A percentile compares a stretch with the other conserved stretches of the same genome.
Evolutionary conservation across 2,329 filamentous ascomycete species (phyloP).

Genomic region (Monosporascus sp.): DNA sequence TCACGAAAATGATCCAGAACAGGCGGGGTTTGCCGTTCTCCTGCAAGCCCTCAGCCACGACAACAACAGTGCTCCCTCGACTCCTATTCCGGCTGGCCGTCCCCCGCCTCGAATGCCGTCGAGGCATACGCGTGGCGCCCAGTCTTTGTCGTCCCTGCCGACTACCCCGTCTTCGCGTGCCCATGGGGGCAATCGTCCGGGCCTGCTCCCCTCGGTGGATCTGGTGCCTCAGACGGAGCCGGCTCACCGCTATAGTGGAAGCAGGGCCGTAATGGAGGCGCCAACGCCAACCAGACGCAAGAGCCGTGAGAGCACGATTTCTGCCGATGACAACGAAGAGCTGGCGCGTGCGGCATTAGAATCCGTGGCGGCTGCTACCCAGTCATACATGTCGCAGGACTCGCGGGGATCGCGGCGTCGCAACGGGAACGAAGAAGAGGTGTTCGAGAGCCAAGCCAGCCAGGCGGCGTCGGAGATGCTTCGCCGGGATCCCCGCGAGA

Average conservation of each 20-base stretch:
- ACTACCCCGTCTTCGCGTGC: slow-evolving; percentile 62
- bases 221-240: slow-evolving; percentile 57
- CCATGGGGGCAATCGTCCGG: slow-evolving; percentile 37
- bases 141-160: slow-evolving; percentile 80
- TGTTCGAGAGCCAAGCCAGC: slow-evolving; percentile 71
- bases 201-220: slow-evolving; percentile 57
- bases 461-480: slow-evolving; percentile 72
- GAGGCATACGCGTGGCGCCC: slow-evolving; percentile 68
- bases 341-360: slow-evolving; percentile 49
- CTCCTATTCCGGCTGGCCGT: slow-evolving; percentile 48
- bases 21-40: slow-evolving; percentile 69
- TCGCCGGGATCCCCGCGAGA: slow-evolving; percentile 51
- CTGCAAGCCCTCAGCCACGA: slow-evolving; percentile 77
- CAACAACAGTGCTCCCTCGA: slow-evolving; percentile 68
- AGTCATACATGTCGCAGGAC: slow-evolving; percentile 28
- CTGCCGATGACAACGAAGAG: slow-evolving; percentile 57
- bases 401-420: slow-evolving; percentile 18
- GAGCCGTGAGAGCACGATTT: slow-evolving; percentile 83
- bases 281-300: slow-evolving; percentile 49
- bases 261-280: slow-evolving; percentile 39
- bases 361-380: slow-evolving; percentile 44
- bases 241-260: slow-evolving; percentile 36
- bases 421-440: slow-evolving; percentile 43
- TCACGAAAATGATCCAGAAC: slow-evolving; percentile 45
- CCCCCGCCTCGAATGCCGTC: slow-evolving; percentile 43